These are phyloP conservation scores for Aspergillus persii DNA, from an alignment of 2,329 filamentous ascomycete species.

Conservation along the genomic window DNA sequence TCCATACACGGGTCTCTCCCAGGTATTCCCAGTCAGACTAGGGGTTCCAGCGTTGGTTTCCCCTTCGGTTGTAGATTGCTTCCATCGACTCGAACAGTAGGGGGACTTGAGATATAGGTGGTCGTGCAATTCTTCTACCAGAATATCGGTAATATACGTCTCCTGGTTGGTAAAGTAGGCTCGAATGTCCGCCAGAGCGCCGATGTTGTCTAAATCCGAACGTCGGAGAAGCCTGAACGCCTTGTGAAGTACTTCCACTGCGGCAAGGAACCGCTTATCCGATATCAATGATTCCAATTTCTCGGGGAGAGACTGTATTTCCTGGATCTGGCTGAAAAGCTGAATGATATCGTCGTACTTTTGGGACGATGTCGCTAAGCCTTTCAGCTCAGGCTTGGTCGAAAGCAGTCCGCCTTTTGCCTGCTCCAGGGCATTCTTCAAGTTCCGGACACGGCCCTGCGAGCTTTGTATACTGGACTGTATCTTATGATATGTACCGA, in stretches of 20 bases:
- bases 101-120: slow-evolving; percentile 97
- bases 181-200: slow-evolving; percentile 79
- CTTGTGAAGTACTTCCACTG: slow-evolving; percentile 87
- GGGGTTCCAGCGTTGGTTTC: slow-evolving; percentile 25
- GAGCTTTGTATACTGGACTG: slow-evolving; percentile 88
- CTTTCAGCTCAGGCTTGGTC: slow-evolving; percentile 87
- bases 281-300: slow-evolving; percentile 92
- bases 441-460: slow-evolving; percentile 75
- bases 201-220: slow-evolving; percentile 87
- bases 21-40: slow-evolving; percentile 37
- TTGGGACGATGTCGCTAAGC: slow-evolving; percentile 81
- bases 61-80: slow-evolving; percentile 57
- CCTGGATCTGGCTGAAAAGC: slow-evolving; percentile 78
- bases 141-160: slow-evolving; percentile 83
- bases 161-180: slow-evolving; percentile 93
- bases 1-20: slow-evolving; percentile 55
- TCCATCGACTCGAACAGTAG: slow-evolving; percentile 96
- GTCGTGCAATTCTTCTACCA: slow-evolving; percentile 96
- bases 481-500: slow-evolving; percentile 98
- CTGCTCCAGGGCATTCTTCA: slow-evolving; percentile 78
- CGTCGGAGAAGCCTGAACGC: slow-evolving; percentile 79
- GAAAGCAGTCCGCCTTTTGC: slow-evolving; percentile 79
- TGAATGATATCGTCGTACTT: slow-evolving; percentile 88
- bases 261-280: slow-evolving; percentile 90
- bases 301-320: slow-evolving; percentile 84